These are phyloP conservation scores for Saksenaea oblongispora DNA, from an alignment of 371 early-diverging fungal species.

Conservation along the genomic window DNA sequence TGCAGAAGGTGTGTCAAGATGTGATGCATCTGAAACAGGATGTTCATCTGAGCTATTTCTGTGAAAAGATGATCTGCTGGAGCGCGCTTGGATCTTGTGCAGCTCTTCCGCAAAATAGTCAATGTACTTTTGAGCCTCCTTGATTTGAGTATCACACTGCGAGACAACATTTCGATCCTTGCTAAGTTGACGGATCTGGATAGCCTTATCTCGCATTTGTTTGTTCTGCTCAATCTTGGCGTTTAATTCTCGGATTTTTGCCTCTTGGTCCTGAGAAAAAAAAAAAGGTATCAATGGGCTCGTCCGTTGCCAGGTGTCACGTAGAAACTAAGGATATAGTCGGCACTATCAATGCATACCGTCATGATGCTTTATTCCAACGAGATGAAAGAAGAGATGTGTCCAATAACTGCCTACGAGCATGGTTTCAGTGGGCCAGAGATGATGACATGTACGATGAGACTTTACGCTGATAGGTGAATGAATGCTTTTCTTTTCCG, in stretches of 20 bases:
- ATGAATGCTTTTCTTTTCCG: background rate
- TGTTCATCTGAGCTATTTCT: slow-evolving; percentile 19
- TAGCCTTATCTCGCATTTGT: slow-evolving; percentile 70
- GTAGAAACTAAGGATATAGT: background rate
- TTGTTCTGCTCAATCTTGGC: slow-evolving; percentile 68
- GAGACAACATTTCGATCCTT: slow-evolving; percentile 69
- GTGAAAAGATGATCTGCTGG: slow-evolving; percentile 14
- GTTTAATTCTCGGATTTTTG: slow-evolving; percentile 52
- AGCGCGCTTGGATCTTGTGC: slow-evolving; percentile 51
- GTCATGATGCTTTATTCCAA: slow-evolving; percentile 1
- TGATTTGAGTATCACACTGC: slow-evolving; percentile 78
- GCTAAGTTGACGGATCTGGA: slow-evolving; percentile 64
- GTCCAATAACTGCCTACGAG: background rate
- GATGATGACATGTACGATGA: background rate
- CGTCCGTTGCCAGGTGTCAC: background rate
- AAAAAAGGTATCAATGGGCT: background rate
- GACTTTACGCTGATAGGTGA: background rate
- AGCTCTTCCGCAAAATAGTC: slow-evolving; percentile 79
- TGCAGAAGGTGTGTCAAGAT: slow-evolving; percentile 4
- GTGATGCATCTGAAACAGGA: background rate
- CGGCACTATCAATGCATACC: background rate
- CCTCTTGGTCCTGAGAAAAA: slow-evolving; percentile 11
- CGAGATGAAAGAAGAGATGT: background rate
- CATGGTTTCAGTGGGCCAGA: background rate
- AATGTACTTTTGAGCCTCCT: slow-evolving; percentile 80